Percentiles rank a stretch among this genome's conserved stretches.
phyloP scores from a whole-genome alignment of 1,284 basidiomycete species.

The Apiotrichum mycotoxinovorans region DNA sequence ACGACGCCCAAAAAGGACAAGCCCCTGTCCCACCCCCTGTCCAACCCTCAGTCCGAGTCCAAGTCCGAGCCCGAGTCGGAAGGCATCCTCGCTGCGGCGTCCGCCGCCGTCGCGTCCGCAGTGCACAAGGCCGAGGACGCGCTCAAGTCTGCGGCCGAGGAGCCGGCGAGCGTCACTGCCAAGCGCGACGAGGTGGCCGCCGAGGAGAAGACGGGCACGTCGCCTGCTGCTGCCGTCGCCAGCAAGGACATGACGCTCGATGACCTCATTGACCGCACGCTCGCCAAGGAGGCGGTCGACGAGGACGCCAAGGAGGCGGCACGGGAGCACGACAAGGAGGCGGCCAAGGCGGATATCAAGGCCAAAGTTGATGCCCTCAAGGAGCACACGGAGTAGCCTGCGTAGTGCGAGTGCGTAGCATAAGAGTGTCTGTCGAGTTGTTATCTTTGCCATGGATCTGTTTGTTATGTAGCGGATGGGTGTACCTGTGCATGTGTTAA shows the following conservation, averaged over 20 bases:
- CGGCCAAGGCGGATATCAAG: neutral
- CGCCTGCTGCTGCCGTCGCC: neutral
- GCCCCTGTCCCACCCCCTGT: neutral
- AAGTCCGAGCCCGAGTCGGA: neutral
- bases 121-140: neutral
- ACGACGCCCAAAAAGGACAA: neutral
- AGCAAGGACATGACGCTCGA: constrained; percentile 18
- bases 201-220: constrained; percentile 1
- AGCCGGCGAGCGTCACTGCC: constrained; percentile 3
- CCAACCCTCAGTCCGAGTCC: neutral
- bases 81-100: neutral
- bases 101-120: neutral
- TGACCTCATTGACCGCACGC: constrained; percentile 21
- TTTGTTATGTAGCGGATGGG: too few relatives aligned
- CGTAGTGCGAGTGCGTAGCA: too few relatives aligned
- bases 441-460: too few relatives aligned
- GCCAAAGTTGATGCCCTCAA: neutral
- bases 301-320: constrained; percentile 11
- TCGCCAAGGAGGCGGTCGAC: constrained; percentile 17
- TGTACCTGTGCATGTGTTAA: too few relatives aligned
- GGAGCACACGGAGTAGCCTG: neutral
- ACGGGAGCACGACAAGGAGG: neutral
- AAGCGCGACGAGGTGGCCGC: constrained; percentile 2
- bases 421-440: too few relatives aligned
- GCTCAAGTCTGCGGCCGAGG: neutral